phyloP scores from a whole-genome alignment of 108 stramenopile species.

The Nitzschia sp. region DNA sequence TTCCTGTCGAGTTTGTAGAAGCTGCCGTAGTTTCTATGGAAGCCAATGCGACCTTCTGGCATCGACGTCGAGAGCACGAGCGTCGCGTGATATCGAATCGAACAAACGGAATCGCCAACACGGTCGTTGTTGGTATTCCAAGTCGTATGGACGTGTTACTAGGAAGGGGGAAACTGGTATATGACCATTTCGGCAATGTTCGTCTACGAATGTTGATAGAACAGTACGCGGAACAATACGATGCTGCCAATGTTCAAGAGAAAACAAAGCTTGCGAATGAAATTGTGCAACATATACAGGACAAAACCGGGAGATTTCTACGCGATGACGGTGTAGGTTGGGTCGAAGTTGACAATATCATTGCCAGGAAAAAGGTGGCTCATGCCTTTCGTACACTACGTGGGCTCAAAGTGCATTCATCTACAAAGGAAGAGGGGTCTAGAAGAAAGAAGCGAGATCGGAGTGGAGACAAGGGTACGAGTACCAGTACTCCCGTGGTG shows the following conservation, averaged over 20 bases:
- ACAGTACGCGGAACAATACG: constrained; percentile 1
- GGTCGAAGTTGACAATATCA: constrained; percentile 20
- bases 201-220: constrained; percentile 5
- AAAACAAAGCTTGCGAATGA: constrained; percentile 13
- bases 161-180: constrained; percentile 2
- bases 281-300: constrained; percentile 25
- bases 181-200: not conserved
- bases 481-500: too few relatives aligned
- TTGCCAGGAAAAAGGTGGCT: constrained; percentile 26
- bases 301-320: constrained; percentile 31
- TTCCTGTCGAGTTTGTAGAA: not conserved
- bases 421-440: not conserved
- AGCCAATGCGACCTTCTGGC: not conserved
- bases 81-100: too few relatives aligned
- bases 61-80: not conserved
- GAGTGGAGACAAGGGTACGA: too few relatives aligned
- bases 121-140: constrained; percentile 5
- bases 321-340: constrained; percentile 25
- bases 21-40: not conserved
- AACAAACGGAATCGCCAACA: not conserved
- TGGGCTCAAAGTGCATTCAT: not conserved
- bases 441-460: too few relatives aligned
- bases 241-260: not conserved
- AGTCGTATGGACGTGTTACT: constrained; percentile 11
- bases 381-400: constrained; percentile 33